Evolutionary conservation across 2,329 filamentous ascomycete genomes (phyloP).

Genomic region (Monilinia aucupariae): DNA sequence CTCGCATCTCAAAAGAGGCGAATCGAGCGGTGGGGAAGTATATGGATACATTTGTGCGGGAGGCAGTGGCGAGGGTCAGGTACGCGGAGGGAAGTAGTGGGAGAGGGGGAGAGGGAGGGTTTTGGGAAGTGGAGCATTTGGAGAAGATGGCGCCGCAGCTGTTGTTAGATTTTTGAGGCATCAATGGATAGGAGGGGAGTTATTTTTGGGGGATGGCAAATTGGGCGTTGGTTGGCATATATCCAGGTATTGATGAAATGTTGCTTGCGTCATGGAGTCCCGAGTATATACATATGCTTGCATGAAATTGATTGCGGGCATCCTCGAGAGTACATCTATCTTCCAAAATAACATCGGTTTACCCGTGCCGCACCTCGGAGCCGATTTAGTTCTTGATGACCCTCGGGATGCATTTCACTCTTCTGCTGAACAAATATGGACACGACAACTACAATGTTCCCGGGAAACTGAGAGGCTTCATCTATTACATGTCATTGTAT

Average conservation of each 20-base stretch:
- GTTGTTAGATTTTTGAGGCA: constrained; percentile 70
- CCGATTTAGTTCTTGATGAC: too few species aligned
- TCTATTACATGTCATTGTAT: not conserved
- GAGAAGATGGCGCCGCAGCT: constrained; percentile 84
- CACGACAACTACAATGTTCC: not conserved
- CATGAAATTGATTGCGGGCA: too few species aligned
- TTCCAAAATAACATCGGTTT: not conserved
- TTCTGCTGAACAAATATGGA: not conserved
- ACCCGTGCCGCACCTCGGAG: too few species aligned
- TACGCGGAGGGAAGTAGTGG: constrained; percentile 46
- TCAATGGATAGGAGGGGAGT: not conserved
- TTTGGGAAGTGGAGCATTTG: constrained; percentile 69
- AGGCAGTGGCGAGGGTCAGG: constrained; percentile 75
- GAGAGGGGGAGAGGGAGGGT: constrained; percentile 53
- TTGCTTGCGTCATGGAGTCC: not conserved
- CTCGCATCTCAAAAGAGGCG: constrained; percentile 70
- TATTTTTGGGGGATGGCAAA: not conserved
- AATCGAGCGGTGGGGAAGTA: constrained; percentile 76
- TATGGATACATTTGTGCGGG: constrained; percentile 83
- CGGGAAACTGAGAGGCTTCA: not conserved
- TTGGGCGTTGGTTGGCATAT: not conserved
- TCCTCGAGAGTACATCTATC: not conserved
- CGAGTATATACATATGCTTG: not conserved
- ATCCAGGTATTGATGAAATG: not conserved
- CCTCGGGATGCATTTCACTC: not conserved